Evolutionary conservation across 2,329 filamentous ascomycete genomes (phyloP).

Genomic region (Ophiostoma novo-ulmi): DNA sequence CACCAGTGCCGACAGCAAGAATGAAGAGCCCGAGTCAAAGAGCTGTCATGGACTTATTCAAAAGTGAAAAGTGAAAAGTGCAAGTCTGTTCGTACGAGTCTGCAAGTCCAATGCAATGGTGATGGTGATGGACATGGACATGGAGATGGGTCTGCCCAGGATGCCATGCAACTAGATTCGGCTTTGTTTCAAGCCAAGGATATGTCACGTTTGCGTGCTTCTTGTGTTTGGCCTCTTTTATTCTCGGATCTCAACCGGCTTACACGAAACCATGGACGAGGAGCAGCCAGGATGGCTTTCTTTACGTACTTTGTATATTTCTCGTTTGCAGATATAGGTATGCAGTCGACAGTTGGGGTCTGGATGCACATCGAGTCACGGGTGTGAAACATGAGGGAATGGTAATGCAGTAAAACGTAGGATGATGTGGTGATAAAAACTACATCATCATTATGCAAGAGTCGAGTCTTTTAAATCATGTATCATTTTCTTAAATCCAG

Average conservation of each 20-base stretch:
- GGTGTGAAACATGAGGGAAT: not conserved
- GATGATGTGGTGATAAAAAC: not conserved
- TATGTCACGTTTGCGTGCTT: not conserved
- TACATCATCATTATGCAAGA: conserved; percentile 3
- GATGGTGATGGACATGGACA: not conserved
- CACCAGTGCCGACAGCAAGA: not conserved
- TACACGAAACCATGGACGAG: not conserved
- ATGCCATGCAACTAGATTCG: not conserved
- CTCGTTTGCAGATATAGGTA: no score
- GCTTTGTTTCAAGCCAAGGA: conserved; percentile 7
- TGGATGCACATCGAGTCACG: not conserved
- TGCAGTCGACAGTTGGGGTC: no score
- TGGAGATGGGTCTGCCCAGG: not conserved
- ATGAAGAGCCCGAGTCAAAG: not conserved
- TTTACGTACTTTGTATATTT: no score
- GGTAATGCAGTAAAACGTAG: not conserved
- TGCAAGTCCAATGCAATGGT: no score
- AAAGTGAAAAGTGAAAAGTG: no score
- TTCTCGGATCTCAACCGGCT: conserved; percentile 3
- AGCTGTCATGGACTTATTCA: no score
- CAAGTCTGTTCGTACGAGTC: no score
- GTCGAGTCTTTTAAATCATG: no score
- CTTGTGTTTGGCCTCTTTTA: not conserved
- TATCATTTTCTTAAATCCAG: no score
- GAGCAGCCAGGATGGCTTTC: not conserved